Evolutionary conservation across 169 alveolate species (phyloP), one percentile per base, ranked within the genome.

Genomic region (Babesia bovis): DNA sequence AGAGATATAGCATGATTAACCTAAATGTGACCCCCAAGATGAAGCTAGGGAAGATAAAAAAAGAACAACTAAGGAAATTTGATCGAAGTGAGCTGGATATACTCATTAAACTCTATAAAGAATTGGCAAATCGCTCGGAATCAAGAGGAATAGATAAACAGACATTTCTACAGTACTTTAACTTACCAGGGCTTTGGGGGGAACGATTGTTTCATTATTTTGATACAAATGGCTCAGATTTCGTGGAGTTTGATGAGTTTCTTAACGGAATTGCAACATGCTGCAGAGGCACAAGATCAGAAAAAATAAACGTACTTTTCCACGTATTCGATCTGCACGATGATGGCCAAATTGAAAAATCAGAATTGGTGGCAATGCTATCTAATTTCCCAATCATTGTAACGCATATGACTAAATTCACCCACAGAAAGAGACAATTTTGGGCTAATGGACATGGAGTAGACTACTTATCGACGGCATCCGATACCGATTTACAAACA

Each of bases 181-280:
- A 92, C 19, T 74, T 92, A 9, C 96, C 96, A 1, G 96, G 96
- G 4, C 84, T 92, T 15, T 92, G 96, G 96, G 96, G 96, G 4
- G 96, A 92, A 68, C 92, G 93, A 35, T 72, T 92, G 30, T 92
- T 91, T 47, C 84, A 85, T 25, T 69, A 83, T 36, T 92, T 92
- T 67, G 91, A 90, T 56, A 73, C 49, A 40, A 87, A 87, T 52
- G 83, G 71, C 0, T 72, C 90, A 10, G 93, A 91, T 3, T 44
- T 59, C 25, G 93, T 92, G 44, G 95, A 92, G 57, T 78, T 78
- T 49, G 96, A 85, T n/a, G 96, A 90, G 44, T 92, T 92, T 66
- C 47, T 92, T 33, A 61, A 82, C 19, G 95, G 95, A 33, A 84
- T 91, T 13, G 89, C 95, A 3, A 82, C 88, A 33, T 90, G 95